phyloP scores from a whole-genome alignment of 1,284 basidiomycete species.

The Puccinia hordei region DNA sequence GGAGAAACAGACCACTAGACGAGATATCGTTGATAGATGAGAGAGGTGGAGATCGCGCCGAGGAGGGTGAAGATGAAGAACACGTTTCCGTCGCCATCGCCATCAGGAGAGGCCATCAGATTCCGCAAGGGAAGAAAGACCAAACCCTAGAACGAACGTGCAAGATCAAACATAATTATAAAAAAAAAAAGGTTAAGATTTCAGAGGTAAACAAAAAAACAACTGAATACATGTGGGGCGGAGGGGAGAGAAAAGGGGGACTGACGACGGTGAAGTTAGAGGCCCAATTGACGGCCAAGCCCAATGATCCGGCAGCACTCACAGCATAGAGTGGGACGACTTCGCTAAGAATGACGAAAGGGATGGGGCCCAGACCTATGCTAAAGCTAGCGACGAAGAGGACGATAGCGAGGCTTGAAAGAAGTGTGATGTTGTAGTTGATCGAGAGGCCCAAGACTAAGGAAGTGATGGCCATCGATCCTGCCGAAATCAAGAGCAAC shows the following conservation, averaged over 20 bases:
- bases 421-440: constrained; percentile 65
- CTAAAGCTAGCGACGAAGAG: constrained; percentile 87
- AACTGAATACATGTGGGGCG: too few relatives aligned
- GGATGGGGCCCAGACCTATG: constrained; percentile 84
- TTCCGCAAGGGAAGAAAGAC: constrained; percentile 41
- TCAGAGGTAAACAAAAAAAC: neutral
- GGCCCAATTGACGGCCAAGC: constrained; percentile 58
- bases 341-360: constrained; percentile 90
- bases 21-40: too few relatives aligned
- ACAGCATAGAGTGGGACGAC: constrained; percentile 72
- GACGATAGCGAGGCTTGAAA: constrained; percentile 76
- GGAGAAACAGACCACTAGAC: too few relatives aligned
- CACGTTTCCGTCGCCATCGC: constrained; percentile 46
- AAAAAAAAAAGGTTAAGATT: neutral
- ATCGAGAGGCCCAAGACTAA: constrained; percentile 73
- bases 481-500: constrained; percentile 61
- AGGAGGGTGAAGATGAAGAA: constrained; percentile 45
- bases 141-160: neutral
- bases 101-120: constrained; percentile 33
- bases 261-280: constrained; percentile 56
- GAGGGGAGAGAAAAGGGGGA: neutral
- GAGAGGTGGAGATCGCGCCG: neutral
- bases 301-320: constrained; percentile 56
- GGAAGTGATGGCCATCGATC: constrained; percentile 70
- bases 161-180: neutral